Evolutionary conservation across 2,329 filamentous ascomycete species (phyloP), one percentile per base, ranked within the genome.

Genomic region (Fonsecaea monophora): DNA sequence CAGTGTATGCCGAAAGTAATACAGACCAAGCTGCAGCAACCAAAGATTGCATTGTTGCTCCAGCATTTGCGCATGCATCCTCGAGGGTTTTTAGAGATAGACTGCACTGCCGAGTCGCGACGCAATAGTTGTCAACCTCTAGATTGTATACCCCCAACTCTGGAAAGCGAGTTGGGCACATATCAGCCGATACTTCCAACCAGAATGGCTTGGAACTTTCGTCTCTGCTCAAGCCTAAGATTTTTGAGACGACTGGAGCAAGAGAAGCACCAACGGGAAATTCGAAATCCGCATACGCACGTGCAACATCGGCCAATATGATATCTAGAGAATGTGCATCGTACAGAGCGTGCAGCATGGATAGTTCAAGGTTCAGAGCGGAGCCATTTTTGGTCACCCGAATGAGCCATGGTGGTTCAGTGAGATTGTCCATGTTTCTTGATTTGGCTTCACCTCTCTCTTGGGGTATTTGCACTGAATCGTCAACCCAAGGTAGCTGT

Each of bases 311-410:
- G 0, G 81, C 74, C 1, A 97, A 78, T 0, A 97, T 83, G 0
- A 82, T 74, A 3, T 86, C 81, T 10, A 97, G 79, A 8, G 92
- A 93, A 48, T 87, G 83, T 0, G 92, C 94, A 79, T 97, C 94
- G 71, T 96, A 97, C 0, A 97, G 81, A 0, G 91, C 91, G 78
- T 97, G 94, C 69, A 96, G 90, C 2, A 92, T 82, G 9, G 82
- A 85, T 21, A 89, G 74, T 53, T 84, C 78, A 48, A 87, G 75
- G 4, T 74, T 65, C 3, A 68, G 74, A 5, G 62, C 66, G 2
- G 64, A 66, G 10, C 72, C 65, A 1, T 66, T 53, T 2, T 81
- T 70, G 0, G 83, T 74, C 1, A 92, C 56, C 0, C 80, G 78
- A 21, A 92, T 76, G 12, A 80, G 79, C 92, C 92, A 96, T 0